Evolutionary conservation across 495 filamentous ascomycete genomes (phyloP).

Genomic region (Daldinia grandis): DNA sequence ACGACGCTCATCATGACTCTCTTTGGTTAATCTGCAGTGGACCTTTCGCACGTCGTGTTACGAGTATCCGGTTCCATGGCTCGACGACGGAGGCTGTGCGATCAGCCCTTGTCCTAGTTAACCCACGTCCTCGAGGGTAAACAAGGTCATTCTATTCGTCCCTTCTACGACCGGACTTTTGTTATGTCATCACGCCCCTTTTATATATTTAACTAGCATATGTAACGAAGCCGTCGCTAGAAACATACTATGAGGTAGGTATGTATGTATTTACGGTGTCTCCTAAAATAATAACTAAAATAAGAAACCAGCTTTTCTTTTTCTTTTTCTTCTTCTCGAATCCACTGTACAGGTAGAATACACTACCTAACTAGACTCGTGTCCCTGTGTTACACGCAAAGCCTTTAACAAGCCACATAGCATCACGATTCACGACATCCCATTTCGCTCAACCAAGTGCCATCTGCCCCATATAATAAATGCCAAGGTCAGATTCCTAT

Average conservation of each 20-base stretch:
- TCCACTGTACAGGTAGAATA: no score
- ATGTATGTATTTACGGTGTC: no score
- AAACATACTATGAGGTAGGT: no score
- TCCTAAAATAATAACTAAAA: no score
- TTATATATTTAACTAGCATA: no score
- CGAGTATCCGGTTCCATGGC: conserved; percentile 17
- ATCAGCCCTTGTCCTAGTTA: not conserved
- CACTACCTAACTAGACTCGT: no score
- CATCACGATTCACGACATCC: conserved; percentile 11
- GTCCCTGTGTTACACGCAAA: no score
- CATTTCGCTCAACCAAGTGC: conserved; percentile 1
- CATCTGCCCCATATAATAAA: conserved; percentile 5
- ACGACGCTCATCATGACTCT: not conserved
- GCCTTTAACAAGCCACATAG: no score
- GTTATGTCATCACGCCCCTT: no score
- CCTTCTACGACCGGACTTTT: conserved; percentile 1
- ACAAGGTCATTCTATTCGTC: not conserved
- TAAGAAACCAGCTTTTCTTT: not conserved
- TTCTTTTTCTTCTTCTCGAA: conserved; percentile 1
- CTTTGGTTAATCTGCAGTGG: not conserved
- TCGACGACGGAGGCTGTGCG: conserved; percentile 13
- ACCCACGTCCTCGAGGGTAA: not conserved
- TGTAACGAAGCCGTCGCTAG: no score
- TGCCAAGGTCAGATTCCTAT: conserved; percentile 19
- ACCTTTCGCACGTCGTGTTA: not conserved